Base-by-base conservation (phyloP, 2,329 filamentous ascomycete genomes). In the Sporothrix protearum region DNA sequence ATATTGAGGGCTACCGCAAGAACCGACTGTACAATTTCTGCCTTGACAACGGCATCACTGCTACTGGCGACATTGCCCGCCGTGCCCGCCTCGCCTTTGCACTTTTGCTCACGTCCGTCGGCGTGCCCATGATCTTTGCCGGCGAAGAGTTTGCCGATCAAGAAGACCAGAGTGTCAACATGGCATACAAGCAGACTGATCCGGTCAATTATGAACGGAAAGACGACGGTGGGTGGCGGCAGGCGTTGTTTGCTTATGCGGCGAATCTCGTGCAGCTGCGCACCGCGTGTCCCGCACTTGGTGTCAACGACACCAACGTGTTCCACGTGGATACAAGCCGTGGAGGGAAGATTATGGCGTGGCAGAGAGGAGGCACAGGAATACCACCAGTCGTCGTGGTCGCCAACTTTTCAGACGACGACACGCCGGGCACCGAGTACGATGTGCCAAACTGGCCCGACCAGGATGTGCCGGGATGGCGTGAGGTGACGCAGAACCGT, bases 131-230 rank as follows among this genome's bases (percentile, higher is more conserved):
- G 75, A 77, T 77, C 28, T 76, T 77, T 55, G 76, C 76, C 1
- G 76, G 76, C n/a, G 76, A 77, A 71, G 76, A 77, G 74, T 77
- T 77, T 59, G 72, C 71, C 47, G 76, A 77, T 71, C 73, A 76
- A 71, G 74, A 76, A 71, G 76, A 77, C 42, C 75, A 73, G 67
- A 76, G 75, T 70, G 49, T 69, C 16, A 73, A 75, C 36, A 75
- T 76, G 73, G n/a, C 68, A 14, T 66, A 74, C 69, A 77, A 77
- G 74, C 76, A 77, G 73, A 70, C 69, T 3, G 76, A 77, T 59
- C 75, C 76, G 1, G 76, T 77, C 71, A 77, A 77, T 70, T 77
- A 77, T 51, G 61, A 39, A 19, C 72, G 76, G 33, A 74, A 74
- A 55, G 68, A 74, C 64, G 75, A 75, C 30, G 72, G 71, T n/a